Evolutionary conservation across 179 eudicot species (phyloP).

Genomic region (Nepenthes alata): DNA sequence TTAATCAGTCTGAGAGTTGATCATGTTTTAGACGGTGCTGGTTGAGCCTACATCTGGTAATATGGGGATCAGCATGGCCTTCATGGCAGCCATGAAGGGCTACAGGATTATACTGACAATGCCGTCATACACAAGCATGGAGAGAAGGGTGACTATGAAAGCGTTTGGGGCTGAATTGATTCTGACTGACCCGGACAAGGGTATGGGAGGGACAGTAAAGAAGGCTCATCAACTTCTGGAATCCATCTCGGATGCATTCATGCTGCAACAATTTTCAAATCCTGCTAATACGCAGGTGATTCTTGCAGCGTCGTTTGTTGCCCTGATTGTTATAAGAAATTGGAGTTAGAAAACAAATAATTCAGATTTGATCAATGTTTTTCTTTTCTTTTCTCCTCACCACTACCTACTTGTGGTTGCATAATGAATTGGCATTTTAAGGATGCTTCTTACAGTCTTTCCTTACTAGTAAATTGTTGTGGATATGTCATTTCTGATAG

Average conservation of each 20-base stretch:
- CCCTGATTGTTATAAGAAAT: no score
- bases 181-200: slow-evolving; percentile 81
- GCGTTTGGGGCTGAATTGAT: slow-evolving; percentile 88
- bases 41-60: slow-evolving; percentile 97
- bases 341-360: no score
- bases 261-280: slow-evolving; percentile 85
- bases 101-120: slow-evolving; percentile 85
- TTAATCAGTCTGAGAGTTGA: background rate
- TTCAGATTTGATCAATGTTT: no score
- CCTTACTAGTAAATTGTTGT: no score
- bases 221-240: slow-evolving; percentile 75
- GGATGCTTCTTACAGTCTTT: no score
- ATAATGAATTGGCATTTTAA: no score
- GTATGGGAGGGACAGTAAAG: slow-evolving; percentile 94
- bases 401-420: no score
- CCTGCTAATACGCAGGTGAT: slow-evolving; percentile 75
- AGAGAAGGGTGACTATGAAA: slow-evolving; percentile 76
- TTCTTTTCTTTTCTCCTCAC: no score
- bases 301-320: background rate
- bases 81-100: slow-evolving; percentile 91
- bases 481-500: no score
- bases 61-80: slow-evolving; percentile 98
- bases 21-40: slow-evolving; percentile 49
- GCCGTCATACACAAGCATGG: slow-evolving; percentile 95
- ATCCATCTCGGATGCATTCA: slow-evolving; percentile 58